These are phyloP conservation scores for Botryotinia calthae DNA, from an alignment of 2,329 filamentous ascomycete genomes.

Conservation along the genomic window DNA sequence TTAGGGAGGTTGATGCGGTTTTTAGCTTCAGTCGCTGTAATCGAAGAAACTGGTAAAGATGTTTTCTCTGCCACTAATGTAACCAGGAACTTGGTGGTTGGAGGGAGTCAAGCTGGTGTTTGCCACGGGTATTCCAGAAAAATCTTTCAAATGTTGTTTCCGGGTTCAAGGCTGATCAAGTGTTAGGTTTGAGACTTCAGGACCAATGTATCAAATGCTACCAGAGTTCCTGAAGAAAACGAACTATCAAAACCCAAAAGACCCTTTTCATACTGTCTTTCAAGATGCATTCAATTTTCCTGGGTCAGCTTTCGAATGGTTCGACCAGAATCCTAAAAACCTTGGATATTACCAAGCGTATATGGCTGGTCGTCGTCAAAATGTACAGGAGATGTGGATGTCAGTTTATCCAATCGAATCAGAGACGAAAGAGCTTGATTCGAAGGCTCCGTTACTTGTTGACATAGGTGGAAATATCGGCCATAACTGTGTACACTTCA, in stretches of 20 bases:
- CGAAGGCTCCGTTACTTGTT: constrained; percentile 37
- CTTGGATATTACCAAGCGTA: not conserved
- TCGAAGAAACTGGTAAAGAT: not conserved
- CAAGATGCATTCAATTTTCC: not conserved
- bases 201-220: not conserved
- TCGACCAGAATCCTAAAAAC: not conserved
- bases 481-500: constrained; percentile 40
- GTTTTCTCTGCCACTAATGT: not conserved
- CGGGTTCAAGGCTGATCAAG: not conserved
- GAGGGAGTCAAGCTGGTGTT: not conserved
- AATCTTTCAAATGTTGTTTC: too few species aligned
- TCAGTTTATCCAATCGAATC: not conserved
- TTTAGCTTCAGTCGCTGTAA: not conserved
- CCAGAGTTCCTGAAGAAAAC: not conserved
- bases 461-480: constrained; percentile 44
- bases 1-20: not conserved
- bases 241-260: not conserved
- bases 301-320: not conserved
- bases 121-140: not conserved
- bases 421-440: not conserved
- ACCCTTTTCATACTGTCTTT: not conserved
- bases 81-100: not conserved
- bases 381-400: not conserved
- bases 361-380: constrained; percentile 2
- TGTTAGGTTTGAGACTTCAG: not conserved